A percentile compares a stretch with the other conserved stretches of the same genome.
Evolutionary conservation across 192 early-diverging fungal species (phyloP).

Genomic region (Mortierella alpina): DNA sequence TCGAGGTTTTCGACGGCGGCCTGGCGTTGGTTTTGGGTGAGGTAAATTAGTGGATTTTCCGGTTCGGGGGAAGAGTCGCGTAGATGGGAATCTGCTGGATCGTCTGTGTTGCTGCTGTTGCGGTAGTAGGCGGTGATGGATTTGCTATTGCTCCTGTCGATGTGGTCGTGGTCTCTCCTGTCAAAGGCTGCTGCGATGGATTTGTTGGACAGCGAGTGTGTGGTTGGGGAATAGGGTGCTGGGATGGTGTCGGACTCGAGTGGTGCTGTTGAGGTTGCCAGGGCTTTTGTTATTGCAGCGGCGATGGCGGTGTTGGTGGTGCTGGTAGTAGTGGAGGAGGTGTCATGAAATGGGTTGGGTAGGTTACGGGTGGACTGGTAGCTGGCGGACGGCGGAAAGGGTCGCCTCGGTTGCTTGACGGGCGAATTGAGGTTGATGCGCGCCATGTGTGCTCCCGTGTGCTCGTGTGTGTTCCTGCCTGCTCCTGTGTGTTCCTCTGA

Average conservation of each 20-base stretch:
- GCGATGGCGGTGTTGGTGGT: not conserved
- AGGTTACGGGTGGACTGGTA: constrained; percentile 4
- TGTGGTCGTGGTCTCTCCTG: not conserved
- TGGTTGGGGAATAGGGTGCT: too few relatives aligned
- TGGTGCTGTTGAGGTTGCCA: not conserved
- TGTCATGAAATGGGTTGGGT: constrained; percentile 22
- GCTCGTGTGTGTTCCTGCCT: not conserved
- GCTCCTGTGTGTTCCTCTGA: not conserved
- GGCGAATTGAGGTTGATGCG: not conserved
- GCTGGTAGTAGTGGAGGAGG: not conserved
- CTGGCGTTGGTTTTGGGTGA: constrained; percentile 31
- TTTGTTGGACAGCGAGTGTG: too few relatives aligned
- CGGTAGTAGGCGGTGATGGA: not conserved
- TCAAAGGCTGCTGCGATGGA: too few relatives aligned
- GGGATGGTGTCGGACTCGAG: not conserved
- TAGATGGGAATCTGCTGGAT: not conserved
- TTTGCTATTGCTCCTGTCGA: constrained; percentile 1
- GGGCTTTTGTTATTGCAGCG: not conserved
- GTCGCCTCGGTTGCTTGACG: not conserved
- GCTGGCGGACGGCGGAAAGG: not conserved
- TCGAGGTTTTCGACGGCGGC: constrained; percentile 44
- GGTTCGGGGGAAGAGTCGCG: not conserved
- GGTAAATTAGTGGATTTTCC: constrained; percentile 25
- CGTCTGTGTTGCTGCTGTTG: not conserved
- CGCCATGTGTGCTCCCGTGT: not conserved